Evolutionary conservation across 2,329 filamentous ascomycete species (phyloP).

Genomic region (Beauveria pseudobassiana): DNA sequence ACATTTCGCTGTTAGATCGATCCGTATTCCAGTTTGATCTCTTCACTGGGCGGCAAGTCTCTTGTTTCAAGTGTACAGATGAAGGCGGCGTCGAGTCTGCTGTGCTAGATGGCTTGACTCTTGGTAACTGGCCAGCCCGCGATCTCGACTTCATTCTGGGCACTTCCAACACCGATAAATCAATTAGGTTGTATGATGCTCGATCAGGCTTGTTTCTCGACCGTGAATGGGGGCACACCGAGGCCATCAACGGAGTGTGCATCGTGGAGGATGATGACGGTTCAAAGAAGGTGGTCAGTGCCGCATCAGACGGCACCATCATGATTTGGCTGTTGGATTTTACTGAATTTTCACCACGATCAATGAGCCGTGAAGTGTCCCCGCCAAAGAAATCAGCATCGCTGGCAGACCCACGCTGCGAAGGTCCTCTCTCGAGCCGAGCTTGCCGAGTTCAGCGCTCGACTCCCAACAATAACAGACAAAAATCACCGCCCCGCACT

Average conservation of each 20-base stretch:
- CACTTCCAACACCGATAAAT: constrained; percentile 94
- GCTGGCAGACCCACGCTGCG: constrained; percentile 66
- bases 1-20: constrained; percentile 53
- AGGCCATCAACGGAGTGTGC: constrained; percentile 80
- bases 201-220: constrained; percentile 71
- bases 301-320: constrained; percentile 72
- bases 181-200: constrained; percentile 79
- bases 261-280: constrained; percentile 55
- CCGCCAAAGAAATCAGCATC: constrained; percentile 40
- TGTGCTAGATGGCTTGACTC: constrained; percentile 69
- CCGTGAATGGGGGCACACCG: constrained; percentile 90
- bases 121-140: constrained; percentile 47
- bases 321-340: constrained; percentile 66
- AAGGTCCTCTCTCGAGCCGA: constrained; percentile 80
- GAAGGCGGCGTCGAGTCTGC: constrained; percentile 74
- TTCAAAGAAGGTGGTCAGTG: constrained; percentile 58
- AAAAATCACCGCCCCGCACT: constrained; percentile 48
- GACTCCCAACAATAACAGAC: constrained; percentile 31
- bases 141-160: constrained; percentile 66
- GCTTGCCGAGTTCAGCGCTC: constrained; percentile 68
- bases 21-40: constrained; percentile 56
- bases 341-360: constrained; percentile 33
- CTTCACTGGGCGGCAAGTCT: constrained; percentile 59
- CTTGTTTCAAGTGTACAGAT: constrained; percentile 77
- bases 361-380: constrained; percentile 44